A percentile compares a stretch with the other conserved stretches of the same genome.
These are phyloP conservation scores for Aspergillus sp. DNA, from an alignment of 2,329 filamentous ascomycete species.

Conservation along the genomic window DNA sequence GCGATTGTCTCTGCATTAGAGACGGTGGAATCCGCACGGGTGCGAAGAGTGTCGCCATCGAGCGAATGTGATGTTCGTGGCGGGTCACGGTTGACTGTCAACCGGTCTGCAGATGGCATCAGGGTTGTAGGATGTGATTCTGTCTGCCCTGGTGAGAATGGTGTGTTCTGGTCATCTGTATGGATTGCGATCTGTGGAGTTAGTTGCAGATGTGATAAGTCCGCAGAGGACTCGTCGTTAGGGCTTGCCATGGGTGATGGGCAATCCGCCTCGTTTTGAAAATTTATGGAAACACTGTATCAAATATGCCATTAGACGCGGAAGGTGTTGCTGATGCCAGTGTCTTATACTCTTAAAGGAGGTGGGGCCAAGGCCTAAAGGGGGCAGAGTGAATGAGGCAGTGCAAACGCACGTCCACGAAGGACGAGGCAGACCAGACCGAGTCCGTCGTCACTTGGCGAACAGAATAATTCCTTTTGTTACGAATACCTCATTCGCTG, in stretches of 20 bases:
- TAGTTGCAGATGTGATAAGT: background rate
- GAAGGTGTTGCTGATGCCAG: background rate
- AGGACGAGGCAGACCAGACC: background rate
- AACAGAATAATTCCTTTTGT: background rate
- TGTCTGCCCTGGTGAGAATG: constrained; percentile 6
- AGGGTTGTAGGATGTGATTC: background rate
- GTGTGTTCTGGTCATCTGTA: constrained; percentile 4
- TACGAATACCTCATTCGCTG: background rate
- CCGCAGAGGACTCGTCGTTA: background rate
- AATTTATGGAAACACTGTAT: background rate
- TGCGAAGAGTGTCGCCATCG: constrained; percentile 46
- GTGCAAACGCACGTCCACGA: background rate
- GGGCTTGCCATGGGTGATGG: background rate
- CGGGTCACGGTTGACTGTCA: constrained; percentile 25
- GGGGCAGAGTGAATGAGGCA: background rate
- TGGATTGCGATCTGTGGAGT: background rate
- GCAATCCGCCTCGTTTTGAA: background rate
- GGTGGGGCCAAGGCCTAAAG: background rate
- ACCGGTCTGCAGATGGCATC: constrained; percentile 17
- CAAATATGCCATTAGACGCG: background rate
- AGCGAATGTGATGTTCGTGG: constrained; percentile 36
- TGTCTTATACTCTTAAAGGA: background rate
- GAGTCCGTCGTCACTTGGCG: too few relatives aligned
- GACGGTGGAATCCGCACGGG: constrained; percentile 42
- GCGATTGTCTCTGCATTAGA: constrained; percentile 35